Evolutionary conservation across 169 alveolate species (phyloP).

Genomic region (Cardiosporidium cionae): DNA sequence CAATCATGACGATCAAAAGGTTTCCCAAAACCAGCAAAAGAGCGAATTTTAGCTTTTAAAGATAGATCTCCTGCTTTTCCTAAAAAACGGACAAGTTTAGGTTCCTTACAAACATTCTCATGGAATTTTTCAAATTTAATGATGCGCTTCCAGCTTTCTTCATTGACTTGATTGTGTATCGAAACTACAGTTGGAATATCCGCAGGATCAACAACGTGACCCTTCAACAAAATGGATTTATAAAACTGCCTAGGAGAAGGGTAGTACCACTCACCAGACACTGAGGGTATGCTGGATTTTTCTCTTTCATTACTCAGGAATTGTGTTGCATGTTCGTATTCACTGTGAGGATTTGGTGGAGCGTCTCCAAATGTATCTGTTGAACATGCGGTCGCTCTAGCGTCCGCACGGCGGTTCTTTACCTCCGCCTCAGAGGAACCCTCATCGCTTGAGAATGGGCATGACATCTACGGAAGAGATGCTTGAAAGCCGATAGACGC

Average conservation of each 20-base stretch:
- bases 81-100: slow-evolving; percentile 15
- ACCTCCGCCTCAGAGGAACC: too few relatives aligned
- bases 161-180: slow-evolving; percentile 23
- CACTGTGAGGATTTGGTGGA: too few relatives aligned
- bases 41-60: not conserved
- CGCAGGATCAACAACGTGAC: slow-evolving; percentile 3
- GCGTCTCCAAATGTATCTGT: too few relatives aligned
- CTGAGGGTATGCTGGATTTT: slow-evolving; percentile 17
- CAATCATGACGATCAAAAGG: slow-evolving; percentile 36
- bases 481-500: too few relatives aligned
- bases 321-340: not conserved
- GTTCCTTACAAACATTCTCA: slow-evolving; percentile 3
- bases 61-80: slow-evolving; percentile 14
- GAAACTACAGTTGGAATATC: slow-evolving; percentile 28
- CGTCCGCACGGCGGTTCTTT: too few relatives aligned
- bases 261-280: slow-evolving; percentile 24
- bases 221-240: slow-evolving; percentile 17
- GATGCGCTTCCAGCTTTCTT: slow-evolving; percentile 32
- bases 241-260: slow-evolving; percentile 17
- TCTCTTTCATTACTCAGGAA: slow-evolving; percentile 13
- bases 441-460: too few relatives aligned
- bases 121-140: slow-evolving; percentile 20
- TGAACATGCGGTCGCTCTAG: too few relatives aligned
- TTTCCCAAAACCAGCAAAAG: not conserved
- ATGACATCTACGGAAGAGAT: too few relatives aligned